These are phyloP conservation scores for Combretum micranthum DNA, from an alignment of 345 rosid genomes.

Conservation along the genomic window DNA sequence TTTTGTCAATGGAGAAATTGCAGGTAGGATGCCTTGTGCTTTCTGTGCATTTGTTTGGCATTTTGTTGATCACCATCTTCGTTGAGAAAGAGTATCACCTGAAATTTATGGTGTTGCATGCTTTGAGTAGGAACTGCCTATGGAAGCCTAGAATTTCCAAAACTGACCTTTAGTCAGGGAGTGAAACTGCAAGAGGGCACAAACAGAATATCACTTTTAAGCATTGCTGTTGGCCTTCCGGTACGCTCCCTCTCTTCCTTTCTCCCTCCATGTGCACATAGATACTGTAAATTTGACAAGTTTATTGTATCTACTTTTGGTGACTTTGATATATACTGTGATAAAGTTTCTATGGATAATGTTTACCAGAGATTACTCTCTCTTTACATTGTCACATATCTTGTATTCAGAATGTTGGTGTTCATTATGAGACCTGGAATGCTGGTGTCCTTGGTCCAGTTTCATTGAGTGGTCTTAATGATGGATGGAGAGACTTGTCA, in stretches of 20 bases:
- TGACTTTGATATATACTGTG: not conserved
- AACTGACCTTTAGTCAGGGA: constrained; percentile 10
- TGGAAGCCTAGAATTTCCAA: constrained; percentile 9
- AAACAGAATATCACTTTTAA: constrained; percentile 35
- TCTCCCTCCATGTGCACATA: not conserved
- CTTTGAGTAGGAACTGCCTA: constrained; percentile 17
- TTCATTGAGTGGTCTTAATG: constrained; percentile 15
- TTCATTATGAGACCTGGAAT: constrained; percentile 19
- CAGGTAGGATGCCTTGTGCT: constrained; percentile 38
- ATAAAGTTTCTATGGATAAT: not conserved
- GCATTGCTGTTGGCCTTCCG: constrained; percentile 50
- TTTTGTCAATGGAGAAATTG: constrained; percentile 71
- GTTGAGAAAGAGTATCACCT: not conserved
- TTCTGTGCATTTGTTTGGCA: not conserved
- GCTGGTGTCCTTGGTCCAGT: constrained; percentile 20
- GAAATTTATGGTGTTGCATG: constrained; percentile 75
- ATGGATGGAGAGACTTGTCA: constrained; percentile 18
- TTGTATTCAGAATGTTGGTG: constrained; percentile 17
- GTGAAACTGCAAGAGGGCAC: constrained; percentile 21
- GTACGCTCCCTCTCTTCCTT: constrained; percentile 17
- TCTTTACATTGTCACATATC: not conserved
- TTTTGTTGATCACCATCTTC: not conserved
- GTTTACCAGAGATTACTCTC: not conserved
- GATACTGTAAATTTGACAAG: not conserved
- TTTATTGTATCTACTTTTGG: not conserved